Evolutionary conservation across 805 yeast genomes (phyloP), one percentile per base, ranked within the genome.

Genomic region (Kluyveromyces wickerhamii): DNA sequence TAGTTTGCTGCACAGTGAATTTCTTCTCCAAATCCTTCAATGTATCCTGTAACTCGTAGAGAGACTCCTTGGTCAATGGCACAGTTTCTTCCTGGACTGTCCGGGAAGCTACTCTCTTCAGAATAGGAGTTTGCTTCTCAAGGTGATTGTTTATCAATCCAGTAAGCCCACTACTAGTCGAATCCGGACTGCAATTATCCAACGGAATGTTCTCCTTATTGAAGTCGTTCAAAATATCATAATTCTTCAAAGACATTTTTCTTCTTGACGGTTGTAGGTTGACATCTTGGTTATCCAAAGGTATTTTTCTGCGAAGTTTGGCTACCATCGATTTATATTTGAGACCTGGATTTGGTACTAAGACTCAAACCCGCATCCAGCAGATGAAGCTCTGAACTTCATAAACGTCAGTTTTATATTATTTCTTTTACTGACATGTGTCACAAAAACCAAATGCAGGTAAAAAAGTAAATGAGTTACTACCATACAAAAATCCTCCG

Each of bases 1-100:
- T 30, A 10, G 8, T 8, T 5, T 30, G 23, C n/a, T 22, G 20
- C 5, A 16, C 24, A 17, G 16, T 15, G 11, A 34, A 11, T 13
- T 24, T 27, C 11, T 7, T 14, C 22, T 30, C 33, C 13, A 30
- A 20, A 21, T 30, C 33, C 11, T 22, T 21, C 4, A 30, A 21
- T 11, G n/a, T 21, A 21, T 30, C 33, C 28, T 55, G 59, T n/a
- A 54, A 32, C 9, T 29, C 22, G 11, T 36, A 43, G 17, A 55
- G 29, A 25, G 47, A 49, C 4, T 30, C 23, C 25, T 37, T 42
- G 5, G 43, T 51, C 27, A 55, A 37, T 8, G 18, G 32, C 13
- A 7, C 27, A 7, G 13, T 13, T 10, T 5, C 12, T 7, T 7
- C 19, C n/a, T 7, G 13, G 5, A 14, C 21, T 18, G 13, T 21